These are phyloP conservation scores for Fusarium sp. DNA, from an alignment of 2,329 filamentous ascomycete genomes.

Conservation along the genomic window DNA sequence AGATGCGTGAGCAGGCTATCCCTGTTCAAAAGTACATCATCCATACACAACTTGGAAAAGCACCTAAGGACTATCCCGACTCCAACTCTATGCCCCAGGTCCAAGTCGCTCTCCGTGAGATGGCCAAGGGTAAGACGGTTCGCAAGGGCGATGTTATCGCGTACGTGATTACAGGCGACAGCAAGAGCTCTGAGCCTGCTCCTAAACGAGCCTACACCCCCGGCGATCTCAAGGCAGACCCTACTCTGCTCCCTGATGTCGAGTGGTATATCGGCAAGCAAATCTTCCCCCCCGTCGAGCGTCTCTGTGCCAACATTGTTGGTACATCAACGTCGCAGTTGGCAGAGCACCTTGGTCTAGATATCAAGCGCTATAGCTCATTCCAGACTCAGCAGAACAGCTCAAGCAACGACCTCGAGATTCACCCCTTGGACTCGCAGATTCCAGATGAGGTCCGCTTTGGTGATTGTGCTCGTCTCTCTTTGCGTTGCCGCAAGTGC, in stretches of 20 bases:
- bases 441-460: slow-evolving; percentile 94
- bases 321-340: slow-evolving; percentile 92
- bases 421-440: slow-evolving; percentile 93
- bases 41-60: slow-evolving; percentile 96
- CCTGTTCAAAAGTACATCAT: slow-evolving; percentile 93
- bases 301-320: slow-evolving; percentile 94
- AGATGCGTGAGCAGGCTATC: slow-evolving; percentile 85
- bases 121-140: slow-evolving; percentile 86
- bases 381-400: slow-evolving; percentile 60
- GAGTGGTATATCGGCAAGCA: slow-evolving; percentile 99
- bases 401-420: slow-evolving; percentile 73
- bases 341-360: slow-evolving; percentile 92
- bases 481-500: slow-evolving; percentile 85
- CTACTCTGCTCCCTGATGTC: slow-evolving; percentile 85
- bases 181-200: slow-evolving; percentile 73
- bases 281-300: slow-evolving; percentile 96
- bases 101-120: slow-evolving; percentile 90
- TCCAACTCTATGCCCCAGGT: slow-evolving; percentile 96
- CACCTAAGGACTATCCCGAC: slow-evolving; percentile 93
- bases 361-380: slow-evolving; percentile 83
- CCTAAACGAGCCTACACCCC: slow-evolving; percentile 92
- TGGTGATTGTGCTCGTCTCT: slow-evolving; percentile 80
- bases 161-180: slow-evolving; percentile 89
- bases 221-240: slow-evolving; percentile 83
- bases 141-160: slow-evolving; percentile 96